phyloP scores from a whole-genome alignment of 202 grass and related monocot species.

The Carex arenaria region DNA sequence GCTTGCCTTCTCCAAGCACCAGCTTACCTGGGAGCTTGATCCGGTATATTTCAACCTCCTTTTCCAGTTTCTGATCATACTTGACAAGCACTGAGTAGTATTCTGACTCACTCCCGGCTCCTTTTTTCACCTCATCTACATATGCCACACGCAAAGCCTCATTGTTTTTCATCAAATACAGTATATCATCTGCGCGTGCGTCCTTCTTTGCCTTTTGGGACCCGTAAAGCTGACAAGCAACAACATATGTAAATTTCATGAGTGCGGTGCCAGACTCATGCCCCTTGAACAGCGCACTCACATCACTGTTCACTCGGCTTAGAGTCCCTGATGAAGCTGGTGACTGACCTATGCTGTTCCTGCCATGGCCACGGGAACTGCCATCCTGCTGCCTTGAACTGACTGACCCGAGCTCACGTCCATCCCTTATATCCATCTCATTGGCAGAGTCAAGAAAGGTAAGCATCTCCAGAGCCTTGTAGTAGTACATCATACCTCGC shows the following conservation, averaged over 20 bases:
- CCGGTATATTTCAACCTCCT: conserved; percentile 87
- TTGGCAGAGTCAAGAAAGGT: conserved; percentile 91
- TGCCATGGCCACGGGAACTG: conserved; percentile 35
- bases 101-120: conserved; percentile 36
- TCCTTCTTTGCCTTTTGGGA: conserved; percentile 88
- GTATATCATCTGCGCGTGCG: conserved; percentile 70
- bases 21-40: conserved; percentile 71
- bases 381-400: conserved; percentile 44
- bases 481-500: conserved; percentile 99
- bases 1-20: conserved; percentile 94
- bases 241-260: conserved; percentile 99
- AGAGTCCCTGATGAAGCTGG: conserved; percentile 45
- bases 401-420: conserved; percentile 58
- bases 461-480: conserved; percentile 96
- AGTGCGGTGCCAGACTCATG: conserved; percentile 83
- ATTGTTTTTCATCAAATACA: conserved; percentile 93
- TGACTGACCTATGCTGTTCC: conserved; percentile 29
- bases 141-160: conserved; percentile 92
- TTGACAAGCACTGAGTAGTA: conserved; percentile 89
- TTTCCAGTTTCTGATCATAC: conserved; percentile 63
- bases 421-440: conserved; percentile 73
- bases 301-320: conserved; percentile 65
- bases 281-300: conserved; percentile 84
- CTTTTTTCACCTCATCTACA: conserved; percentile 62
- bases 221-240: conserved; percentile 98